phyloP scores from a whole-genome alignment of 148 eudicot genomes.

The Rhododendron griersonianum region DNA sequence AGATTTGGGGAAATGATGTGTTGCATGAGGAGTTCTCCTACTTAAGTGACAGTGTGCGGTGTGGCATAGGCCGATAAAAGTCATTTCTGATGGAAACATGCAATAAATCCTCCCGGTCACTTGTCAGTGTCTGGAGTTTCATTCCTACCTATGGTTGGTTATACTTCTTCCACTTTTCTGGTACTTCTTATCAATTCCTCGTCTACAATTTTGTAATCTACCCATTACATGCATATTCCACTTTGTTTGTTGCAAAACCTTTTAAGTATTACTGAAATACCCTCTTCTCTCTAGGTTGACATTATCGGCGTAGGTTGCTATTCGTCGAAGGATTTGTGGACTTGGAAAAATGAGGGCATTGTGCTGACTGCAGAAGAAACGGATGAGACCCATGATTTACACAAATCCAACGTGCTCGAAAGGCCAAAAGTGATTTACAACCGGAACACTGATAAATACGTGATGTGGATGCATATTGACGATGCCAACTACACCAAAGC shows the following conservation, averaged over 20 bases:
- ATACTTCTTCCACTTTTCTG: background rate
- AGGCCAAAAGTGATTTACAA: slow-evolving; percentile 92
- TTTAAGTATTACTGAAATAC: background rate
- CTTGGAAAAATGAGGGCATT: slow-evolving; percentile 93
- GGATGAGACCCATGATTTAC: slow-evolving; percentile 82
- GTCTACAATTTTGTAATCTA: background rate
- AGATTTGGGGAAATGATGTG: background rate
- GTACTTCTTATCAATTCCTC: background rate
- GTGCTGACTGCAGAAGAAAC: slow-evolving; percentile 78
- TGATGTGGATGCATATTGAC: slow-evolving; percentile 99
- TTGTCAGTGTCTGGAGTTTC: background rate
- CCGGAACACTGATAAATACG: slow-evolving; percentile 61
- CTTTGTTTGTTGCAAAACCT: background rate
- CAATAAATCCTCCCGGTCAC: background rate
- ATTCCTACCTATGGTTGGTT: background rate
- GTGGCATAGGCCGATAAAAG: background rate
- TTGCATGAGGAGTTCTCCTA: background rate
- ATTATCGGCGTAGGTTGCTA: slow-evolving; percentile 94
- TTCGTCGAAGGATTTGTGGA: slow-evolving; percentile 95
- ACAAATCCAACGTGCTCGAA: slow-evolving; percentile 86
- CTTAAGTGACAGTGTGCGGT: background rate
- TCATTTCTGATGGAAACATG: background rate
- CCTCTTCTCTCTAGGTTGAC: slow-evolving; percentile 56
- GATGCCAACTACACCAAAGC: slow-evolving; percentile 92
- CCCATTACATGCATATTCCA: background rate